Conservation (phyloP, 192 early-diverging fungal genomes). For the Coemansia sp. region DNA sequence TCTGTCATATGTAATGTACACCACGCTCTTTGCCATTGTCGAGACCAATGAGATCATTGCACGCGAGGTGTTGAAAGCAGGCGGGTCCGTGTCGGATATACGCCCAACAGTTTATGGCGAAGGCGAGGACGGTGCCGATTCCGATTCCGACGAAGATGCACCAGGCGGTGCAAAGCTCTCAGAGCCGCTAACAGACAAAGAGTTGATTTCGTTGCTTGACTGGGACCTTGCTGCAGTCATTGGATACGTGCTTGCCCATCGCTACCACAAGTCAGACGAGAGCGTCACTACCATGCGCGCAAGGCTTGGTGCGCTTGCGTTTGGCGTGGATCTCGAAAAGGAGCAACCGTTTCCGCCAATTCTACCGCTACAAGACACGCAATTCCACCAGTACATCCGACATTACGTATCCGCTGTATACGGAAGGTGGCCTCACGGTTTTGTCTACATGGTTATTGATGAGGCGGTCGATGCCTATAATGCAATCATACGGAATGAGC, state of each 20-base stretch:
- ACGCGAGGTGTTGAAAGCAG: slow-evolving; percentile 11
- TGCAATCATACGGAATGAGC: slow-evolving; percentile 32
- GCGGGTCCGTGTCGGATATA: slow-evolving; percentile 7
- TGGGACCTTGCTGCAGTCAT: slow-evolving; percentile 52
- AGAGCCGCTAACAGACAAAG: slow-evolving; percentile 14
- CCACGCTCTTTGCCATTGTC: slow-evolving; percentile 40
- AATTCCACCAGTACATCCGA: slow-evolving; percentile 33
- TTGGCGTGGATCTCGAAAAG: slow-evolving; percentile 24
- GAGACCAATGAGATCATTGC: slow-evolving; percentile 39
- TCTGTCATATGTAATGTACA: slow-evolving; percentile 32
- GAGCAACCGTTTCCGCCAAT: slow-evolving; percentile 36
- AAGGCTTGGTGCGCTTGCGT: slow-evolving; percentile 27
- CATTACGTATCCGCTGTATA: slow-evolving; percentile 27
- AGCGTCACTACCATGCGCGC: slow-evolving; percentile 26
- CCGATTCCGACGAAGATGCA: slow-evolving; percentile 3
- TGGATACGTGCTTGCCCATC: slow-evolving; percentile 33
- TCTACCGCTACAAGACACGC: slow-evolving; percentile 29
- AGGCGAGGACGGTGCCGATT: slow-evolving; percentile 5
- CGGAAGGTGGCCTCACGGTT: slow-evolving; percentile 35
- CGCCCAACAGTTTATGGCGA: slow-evolving; percentile 13
- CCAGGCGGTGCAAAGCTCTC: background rate
- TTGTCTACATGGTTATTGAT: slow-evolving; percentile 52
- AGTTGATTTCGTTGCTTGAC: slow-evolving; percentile 34
- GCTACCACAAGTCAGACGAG: slow-evolving; percentile 21
- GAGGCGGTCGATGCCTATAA: slow-evolving; percentile 45